Evolutionary conservation across 2,329 filamentous ascomycete genomes (phyloP).

Genomic region (Pseudohalonectria lignicola): DNA sequence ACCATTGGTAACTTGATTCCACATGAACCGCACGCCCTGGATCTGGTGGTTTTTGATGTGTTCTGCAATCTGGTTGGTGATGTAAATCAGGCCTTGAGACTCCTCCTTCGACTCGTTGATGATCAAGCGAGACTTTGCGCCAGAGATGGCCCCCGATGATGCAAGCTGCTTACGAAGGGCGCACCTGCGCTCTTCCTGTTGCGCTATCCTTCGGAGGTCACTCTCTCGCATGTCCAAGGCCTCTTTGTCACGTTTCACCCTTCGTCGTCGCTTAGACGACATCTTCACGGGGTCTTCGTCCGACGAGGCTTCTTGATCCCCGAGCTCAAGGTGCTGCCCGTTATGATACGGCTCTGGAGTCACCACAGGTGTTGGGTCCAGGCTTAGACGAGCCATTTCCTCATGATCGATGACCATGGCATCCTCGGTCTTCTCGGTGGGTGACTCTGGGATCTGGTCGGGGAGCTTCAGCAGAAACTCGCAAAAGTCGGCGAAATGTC

Average conservation of each 20-base stretch:
- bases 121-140: constrained; percentile 40
- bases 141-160: constrained; percentile 27
- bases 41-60: constrained; percentile 73
- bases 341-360: constrained; percentile 2
- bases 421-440: too few species aligned
- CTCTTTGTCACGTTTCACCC: constrained; percentile 33
- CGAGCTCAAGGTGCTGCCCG: not conserved
- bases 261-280: constrained; percentile 32
- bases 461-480: too few species aligned
- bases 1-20: constrained; percentile 66
- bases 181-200: constrained; percentile 40
- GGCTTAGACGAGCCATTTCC: too few species aligned
- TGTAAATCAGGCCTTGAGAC: constrained; percentile 47
- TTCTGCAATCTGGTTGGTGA: constrained; percentile 51
- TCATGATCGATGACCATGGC: too few species aligned
- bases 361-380: too few species aligned
- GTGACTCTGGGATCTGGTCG: too few species aligned
- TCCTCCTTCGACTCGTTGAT: constrained; percentile 58
- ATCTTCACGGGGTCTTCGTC: constrained; percentile 14
- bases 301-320: not conserved
- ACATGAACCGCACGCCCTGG: constrained; percentile 75
- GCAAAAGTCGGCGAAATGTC: too few species aligned
- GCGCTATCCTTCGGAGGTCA: constrained; percentile 39
- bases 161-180: constrained; percentile 35
- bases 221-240: constrained; percentile 42